These are phyloP conservation scores for Yamadazyma sp. DNA, from an alignment of 1,139 yeast genomes.

Conservation along the genomic window DNA sequence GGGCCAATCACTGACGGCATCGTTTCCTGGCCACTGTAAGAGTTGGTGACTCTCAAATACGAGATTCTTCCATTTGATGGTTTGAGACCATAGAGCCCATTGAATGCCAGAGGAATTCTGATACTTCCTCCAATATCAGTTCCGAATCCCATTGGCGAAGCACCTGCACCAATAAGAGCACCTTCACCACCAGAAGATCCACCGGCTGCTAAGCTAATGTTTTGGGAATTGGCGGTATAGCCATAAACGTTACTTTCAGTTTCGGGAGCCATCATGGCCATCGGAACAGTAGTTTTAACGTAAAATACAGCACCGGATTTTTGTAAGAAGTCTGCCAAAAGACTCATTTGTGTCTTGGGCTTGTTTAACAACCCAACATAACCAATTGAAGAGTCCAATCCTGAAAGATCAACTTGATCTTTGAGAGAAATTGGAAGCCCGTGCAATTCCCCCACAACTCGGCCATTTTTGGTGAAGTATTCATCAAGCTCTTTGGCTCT, in stretches of 20 bases:
- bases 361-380: conserved; percentile 32
- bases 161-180: conserved; percentile 51
- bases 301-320: conserved; percentile 55
- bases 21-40: conserved; percentile 20
- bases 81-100: conserved; percentile 19
- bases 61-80: conserved; percentile 17
- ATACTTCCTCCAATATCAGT: conserved; percentile 24
- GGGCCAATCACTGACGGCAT: conserved; percentile 25
- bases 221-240: conserved; percentile 46
- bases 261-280: conserved; percentile 55
- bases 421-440: conserved; percentile 68
- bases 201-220: conserved; percentile 47
- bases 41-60: conserved; percentile 14
- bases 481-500: conserved; percentile 41
- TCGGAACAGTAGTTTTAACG: conserved; percentile 60
- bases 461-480: conserved; percentile 28
- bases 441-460: conserved; percentile 55
- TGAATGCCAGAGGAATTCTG: conserved; percentile 18
- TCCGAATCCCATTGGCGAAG: conserved; percentile 45
- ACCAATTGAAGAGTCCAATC: conserved; percentile 46
- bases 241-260: conserved; percentile 49
- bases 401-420: conserved; percentile 50
- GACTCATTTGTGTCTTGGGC: conserved; percentile 34
- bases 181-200: conserved; percentile 70
- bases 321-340: conserved; percentile 40